Evolutionary conservation across 352 stramenopile species (phyloP).

Genomic region (Globisporangium irregulare): DNA sequence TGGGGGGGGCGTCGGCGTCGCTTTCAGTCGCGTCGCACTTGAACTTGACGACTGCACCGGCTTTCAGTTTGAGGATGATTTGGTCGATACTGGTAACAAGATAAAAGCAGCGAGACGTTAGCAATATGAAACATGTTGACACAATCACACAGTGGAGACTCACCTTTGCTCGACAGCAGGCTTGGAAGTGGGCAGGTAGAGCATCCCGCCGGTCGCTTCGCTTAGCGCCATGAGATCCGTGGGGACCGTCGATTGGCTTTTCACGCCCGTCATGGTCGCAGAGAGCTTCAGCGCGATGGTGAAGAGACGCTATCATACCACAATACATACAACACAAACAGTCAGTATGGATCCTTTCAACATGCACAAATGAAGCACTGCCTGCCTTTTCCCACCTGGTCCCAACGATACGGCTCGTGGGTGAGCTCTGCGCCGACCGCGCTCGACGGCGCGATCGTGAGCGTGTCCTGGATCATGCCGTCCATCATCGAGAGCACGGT

Average conservation of each 20-base stretch:
- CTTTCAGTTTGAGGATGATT: slow-evolving; percentile 81
- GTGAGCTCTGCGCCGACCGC: slow-evolving; percentile 77
- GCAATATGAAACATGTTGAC: not conserved
- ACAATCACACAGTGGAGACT: not conserved
- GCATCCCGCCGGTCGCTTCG: slow-evolving; percentile 77
- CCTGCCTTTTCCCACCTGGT: slow-evolving; percentile 38
- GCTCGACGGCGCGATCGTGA: slow-evolving; percentile 66
- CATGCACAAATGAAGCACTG: not conserved
- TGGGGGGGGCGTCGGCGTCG: slow-evolving; percentile 42
- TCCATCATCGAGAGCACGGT: slow-evolving; percentile 62
- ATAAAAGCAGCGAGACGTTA: not conserved
- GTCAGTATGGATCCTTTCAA: not conserved
- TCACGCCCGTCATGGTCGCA: slow-evolving; percentile 48
- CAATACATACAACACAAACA: not conserved
- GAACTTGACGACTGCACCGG: slow-evolving; percentile 80
- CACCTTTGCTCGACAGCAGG: slow-evolving; percentile 56
- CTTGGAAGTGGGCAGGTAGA: slow-evolving; percentile 84
- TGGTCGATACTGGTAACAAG: slow-evolving; percentile 60
- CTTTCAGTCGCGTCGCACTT: slow-evolving; percentile 55
- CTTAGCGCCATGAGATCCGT: slow-evolving; percentile 85
- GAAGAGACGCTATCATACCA: slow-evolving; percentile 44
- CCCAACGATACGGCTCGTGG: slow-evolving; percentile 81
- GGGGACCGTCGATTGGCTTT: slow-evolving; percentile 44
- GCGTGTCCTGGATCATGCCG: slow-evolving; percentile 68
- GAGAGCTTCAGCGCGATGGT: slow-evolving; percentile 82